Evolutionary conservation across 192 early-diverging fungal genomes (phyloP).

Genomic region (Umbelopsis isabellina): DNA sequence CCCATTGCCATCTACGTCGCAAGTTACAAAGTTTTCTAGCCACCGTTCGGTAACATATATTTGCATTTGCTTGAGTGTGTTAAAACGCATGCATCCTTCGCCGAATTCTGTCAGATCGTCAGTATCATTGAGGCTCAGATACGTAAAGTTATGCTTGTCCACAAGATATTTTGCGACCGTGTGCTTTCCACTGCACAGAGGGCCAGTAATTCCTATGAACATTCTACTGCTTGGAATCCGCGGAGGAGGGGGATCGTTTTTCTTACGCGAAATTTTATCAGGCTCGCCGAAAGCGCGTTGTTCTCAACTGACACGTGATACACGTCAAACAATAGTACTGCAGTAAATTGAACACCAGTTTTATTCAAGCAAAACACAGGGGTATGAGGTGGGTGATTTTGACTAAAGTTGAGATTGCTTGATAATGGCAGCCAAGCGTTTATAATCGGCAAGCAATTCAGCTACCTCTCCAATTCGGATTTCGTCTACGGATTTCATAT

Average conservation of each 20-base stretch:
- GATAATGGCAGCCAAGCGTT: constrained; percentile 39
- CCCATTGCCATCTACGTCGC: constrained; percentile 57
- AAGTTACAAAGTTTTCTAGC: constrained; percentile 73
- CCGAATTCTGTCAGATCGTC: neutral
- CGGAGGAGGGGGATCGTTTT: too few relatives aligned
- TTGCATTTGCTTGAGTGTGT: constrained; percentile 59
- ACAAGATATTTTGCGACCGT: constrained; percentile 63
- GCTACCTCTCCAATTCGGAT: constrained; percentile 36
- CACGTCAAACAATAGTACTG: too few relatives aligned
- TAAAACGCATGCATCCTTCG: constrained; percentile 45
- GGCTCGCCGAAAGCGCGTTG: neutral
- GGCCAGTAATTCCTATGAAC: constrained; percentile 75
- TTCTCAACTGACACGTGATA: too few relatives aligned
- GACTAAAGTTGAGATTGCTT: constrained; percentile 32
- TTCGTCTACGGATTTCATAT: constrained; percentile 35
- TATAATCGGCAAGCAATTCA: constrained; percentile 42
- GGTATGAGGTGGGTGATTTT: neutral
- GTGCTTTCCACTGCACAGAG: constrained; percentile 67
- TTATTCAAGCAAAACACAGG: too few relatives aligned
- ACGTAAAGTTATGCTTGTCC: constrained; percentile 51
- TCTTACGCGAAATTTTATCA: neutral
- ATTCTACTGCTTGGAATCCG: constrained; percentile 43
- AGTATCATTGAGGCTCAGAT: constrained; percentile 32
- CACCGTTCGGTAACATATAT: constrained; percentile 76
- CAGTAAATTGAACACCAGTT: too few relatives aligned